Conservation (phyloP, 768 basidiomycete species). For the Candolleomyces eurysporus region DNA sequence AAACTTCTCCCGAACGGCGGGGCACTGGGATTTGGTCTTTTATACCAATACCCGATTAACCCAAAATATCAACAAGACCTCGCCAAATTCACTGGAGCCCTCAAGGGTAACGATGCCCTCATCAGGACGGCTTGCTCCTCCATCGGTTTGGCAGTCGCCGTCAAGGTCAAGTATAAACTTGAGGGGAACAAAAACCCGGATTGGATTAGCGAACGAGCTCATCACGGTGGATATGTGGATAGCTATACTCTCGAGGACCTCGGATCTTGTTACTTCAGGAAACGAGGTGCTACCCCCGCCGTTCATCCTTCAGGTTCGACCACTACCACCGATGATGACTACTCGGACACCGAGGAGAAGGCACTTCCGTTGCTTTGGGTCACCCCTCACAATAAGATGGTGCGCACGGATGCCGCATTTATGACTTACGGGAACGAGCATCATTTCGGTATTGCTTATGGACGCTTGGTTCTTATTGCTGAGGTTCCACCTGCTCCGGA, state of each 20-base stretch:
- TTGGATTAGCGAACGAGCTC: not conserved
- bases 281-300: no score
- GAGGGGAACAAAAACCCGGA: no score
- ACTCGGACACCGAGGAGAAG: not conserved
- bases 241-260: no score
- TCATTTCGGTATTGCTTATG: not conserved
- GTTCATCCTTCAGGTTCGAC: no score
- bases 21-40: slow-evolving; percentile 32
- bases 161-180: slow-evolving; percentile 19
- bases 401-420: not conserved
- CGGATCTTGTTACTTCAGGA: no score
- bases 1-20: slow-evolving; percentile 30
- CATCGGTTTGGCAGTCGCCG: slow-evolving; percentile 15
- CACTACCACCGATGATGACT: not conserved
- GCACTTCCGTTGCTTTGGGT: not conserved
- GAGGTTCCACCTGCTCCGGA: not conserved
- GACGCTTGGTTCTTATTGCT: not conserved
- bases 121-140: slow-evolving; percentile 16
- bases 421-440: not conserved
- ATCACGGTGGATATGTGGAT: no score
- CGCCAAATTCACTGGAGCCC: slow-evolving; percentile 10
- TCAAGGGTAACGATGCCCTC: slow-evolving; percentile 30
- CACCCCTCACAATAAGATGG: not conserved
- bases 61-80: slow-evolving; percentile 8
- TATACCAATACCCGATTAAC: slow-evolving; percentile 30